phyloP scores from a whole-genome alignment of 805 yeast species.

The Yamadazyma scolyti region DNA sequence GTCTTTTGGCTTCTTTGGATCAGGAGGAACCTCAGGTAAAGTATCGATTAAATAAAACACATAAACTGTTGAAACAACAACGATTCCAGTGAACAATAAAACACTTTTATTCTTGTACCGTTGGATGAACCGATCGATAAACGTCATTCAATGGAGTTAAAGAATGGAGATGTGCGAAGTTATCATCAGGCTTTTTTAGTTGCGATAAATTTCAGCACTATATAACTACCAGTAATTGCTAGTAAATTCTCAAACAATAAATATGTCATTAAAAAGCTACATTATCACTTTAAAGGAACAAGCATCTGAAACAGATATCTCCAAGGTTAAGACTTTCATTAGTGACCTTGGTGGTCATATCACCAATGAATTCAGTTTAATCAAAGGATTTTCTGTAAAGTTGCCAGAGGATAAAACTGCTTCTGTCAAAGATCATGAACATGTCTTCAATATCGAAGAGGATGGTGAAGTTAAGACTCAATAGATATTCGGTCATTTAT shows the following conservation, averaged over 20 bases:
- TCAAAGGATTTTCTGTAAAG: conserved; percentile 64
- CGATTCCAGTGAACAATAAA: conserved; percentile 28
- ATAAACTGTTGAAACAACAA: conserved; percentile 26
- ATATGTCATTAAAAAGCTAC: conserved; percentile 28
- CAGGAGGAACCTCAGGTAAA: conserved; percentile 14
- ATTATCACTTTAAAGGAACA: conserved; percentile 47
- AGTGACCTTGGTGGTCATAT: conserved; percentile 56
- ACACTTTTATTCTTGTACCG: conserved; percentile 31
- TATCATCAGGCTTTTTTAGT: not conserved
- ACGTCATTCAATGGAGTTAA: too few species aligned
- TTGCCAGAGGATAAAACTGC: conserved; percentile 52
- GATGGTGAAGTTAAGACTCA: conserved; percentile 60
- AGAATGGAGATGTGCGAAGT: too few species aligned
- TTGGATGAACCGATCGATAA: conserved; percentile 27
- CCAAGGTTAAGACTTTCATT: conserved; percentile 45
- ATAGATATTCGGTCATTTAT: conserved; percentile 5
- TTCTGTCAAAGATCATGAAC: conserved; percentile 45
- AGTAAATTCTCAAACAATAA: too few species aligned
- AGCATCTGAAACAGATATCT: conserved; percentile 36
- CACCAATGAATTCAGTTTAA: conserved; percentile 56
- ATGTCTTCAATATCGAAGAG: conserved; percentile 60
- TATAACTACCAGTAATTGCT: conserved; percentile 5
- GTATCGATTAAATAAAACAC: conserved; percentile 19
- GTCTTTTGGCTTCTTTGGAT: conserved; percentile 2
- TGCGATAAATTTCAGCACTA: conserved; percentile 3